Evolutionary conservation across 2,329 filamentous ascomycete genomes (phyloP).

Genomic region (Fusarium subglutinans): DNA sequence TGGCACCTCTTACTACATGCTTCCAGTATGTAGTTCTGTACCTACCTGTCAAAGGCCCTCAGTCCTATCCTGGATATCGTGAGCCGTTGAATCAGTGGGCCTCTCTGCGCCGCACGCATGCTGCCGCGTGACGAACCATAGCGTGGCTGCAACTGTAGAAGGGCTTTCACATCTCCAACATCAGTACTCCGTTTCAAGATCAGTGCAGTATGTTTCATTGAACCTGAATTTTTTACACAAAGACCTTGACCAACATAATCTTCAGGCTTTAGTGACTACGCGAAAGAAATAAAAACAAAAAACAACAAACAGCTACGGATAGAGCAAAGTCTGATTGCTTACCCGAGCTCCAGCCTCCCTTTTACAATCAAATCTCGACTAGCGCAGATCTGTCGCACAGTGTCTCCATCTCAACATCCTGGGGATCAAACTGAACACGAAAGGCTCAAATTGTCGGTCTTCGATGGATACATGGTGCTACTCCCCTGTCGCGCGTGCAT

Average conservation of each 20-base stretch:
- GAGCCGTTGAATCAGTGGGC: conserved; percentile 40
- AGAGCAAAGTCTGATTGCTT: conserved; percentile 5
- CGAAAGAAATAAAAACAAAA: background rate
- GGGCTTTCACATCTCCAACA: background rate
- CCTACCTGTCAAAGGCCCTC: conserved; percentile 14
- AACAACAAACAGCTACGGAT: background rate
- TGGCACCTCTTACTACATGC: background rate
- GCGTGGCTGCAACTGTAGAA: conserved; percentile 13
- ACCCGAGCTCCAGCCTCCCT: conserved; percentile 28
- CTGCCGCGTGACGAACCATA: conserved; percentile 43
- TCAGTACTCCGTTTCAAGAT: background rate
- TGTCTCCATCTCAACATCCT: conserved; percentile 27
- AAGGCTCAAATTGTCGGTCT: conserved; percentile 27
- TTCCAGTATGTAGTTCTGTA: background rate
- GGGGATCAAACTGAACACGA: conserved; percentile 42
- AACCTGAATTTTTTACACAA: background rate
- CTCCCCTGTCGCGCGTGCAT: conserved; percentile 37
- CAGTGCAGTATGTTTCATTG: background rate
- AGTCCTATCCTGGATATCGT: conserved; percentile 28
- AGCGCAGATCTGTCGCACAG: conserved; percentile 44
- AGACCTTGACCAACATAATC: conserved; percentile 5
- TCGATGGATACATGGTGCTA: conserved; percentile 37
- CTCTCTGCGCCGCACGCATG: conserved; percentile 40
- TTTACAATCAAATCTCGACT: conserved; percentile 44
- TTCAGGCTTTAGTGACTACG: conserved; percentile 16